Percentiles rank a stretch among this genome's conserved stretches.
Conservation (phyloP, 768 basidiomycete genomes). For the Austroboletus festivus region DNA sequence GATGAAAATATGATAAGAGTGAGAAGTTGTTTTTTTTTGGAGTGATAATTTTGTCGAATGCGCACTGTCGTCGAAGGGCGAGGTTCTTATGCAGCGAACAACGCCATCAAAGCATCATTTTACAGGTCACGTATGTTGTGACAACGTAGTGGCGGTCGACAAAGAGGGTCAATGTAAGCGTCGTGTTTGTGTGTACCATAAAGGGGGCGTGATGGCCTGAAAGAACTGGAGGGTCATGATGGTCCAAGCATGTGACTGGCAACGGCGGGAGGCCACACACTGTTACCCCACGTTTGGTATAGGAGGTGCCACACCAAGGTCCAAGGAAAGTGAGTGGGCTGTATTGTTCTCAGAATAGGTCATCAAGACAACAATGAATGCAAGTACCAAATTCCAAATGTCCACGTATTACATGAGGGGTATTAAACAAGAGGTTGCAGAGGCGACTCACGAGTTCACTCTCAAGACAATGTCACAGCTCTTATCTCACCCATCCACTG, state of each 20-base stretch:
- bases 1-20: neutral
- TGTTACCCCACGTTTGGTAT: neutral
- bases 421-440: neutral
- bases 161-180: no score
- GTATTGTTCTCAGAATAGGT: constrained; percentile 3
- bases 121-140: neutral
- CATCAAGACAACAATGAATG: constrained; percentile 1
- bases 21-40: neutral
- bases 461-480: constrained; percentile 17
- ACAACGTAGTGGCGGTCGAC: constrained; percentile 2
- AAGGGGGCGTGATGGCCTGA: neutral
- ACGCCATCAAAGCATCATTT: constrained; percentile 1
- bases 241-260: constrained; percentile 1
- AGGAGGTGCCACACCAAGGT: neutral
- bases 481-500: constrained; percentile 29
- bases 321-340: neutral
- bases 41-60: neutral
- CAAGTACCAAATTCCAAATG: constrained; percentile 7
- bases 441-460: constrained; percentile 9
- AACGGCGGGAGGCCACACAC: no score
- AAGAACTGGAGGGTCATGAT: neutral
- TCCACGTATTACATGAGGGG: constrained; percentile 1
- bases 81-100: constrained; percentile 3
- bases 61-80: neutral
- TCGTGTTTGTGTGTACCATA: constrained; percentile 1